Evolutionary conservation across 1,284 basidiomycete genomes (phyloP).

Genomic region (Ustanciosporium gigantosporum): DNA sequence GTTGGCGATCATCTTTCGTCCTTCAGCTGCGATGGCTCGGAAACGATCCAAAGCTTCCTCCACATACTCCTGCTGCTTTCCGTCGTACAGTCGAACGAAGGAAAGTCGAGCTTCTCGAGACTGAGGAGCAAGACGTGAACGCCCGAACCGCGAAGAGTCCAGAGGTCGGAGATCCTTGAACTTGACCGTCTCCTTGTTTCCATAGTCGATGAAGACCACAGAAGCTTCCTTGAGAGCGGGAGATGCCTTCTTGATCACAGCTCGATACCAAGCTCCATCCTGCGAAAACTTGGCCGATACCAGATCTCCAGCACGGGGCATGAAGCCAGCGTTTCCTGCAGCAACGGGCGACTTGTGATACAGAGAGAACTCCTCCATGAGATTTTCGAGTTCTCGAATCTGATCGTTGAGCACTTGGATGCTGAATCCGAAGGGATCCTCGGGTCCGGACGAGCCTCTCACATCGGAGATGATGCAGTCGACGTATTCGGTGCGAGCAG

Average conservation of each 20-base stretch:
- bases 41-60: conserved; percentile 49
- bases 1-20: conserved; percentile 54
- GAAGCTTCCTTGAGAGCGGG: conserved; percentile 34
- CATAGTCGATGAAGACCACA: conserved; percentile 50
- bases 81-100: conserved; percentile 47
- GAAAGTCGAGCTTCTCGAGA: conserved; percentile 46
- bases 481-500: conserved; percentile 73
- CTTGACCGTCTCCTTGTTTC: conserved; percentile 44
- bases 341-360: conserved; percentile 25
- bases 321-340: conserved; percentile 66
- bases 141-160: conserved; percentile 42
- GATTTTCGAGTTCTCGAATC: conserved; percentile 73
- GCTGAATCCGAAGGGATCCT: conserved; percentile 80
- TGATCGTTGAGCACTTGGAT: conserved; percentile 71
- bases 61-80: conserved; percentile 46
- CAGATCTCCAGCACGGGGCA: conserved; percentile 76
- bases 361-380: conserved; percentile 86
- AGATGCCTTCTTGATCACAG: conserved; percentile 34
- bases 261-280: conserved; percentile 58
- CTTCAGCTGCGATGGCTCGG: conserved; percentile 40
- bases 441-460: conserved; percentile 66
- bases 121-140: conserved; percentile 32
- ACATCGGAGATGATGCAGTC: conserved; percentile 91
- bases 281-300: conserved; percentile 72
- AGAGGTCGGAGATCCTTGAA: conserved; percentile 42